Conservation (phyloP, 2,329 filamentous ascomycete species). For the Byssothecium circinans region DNA sequence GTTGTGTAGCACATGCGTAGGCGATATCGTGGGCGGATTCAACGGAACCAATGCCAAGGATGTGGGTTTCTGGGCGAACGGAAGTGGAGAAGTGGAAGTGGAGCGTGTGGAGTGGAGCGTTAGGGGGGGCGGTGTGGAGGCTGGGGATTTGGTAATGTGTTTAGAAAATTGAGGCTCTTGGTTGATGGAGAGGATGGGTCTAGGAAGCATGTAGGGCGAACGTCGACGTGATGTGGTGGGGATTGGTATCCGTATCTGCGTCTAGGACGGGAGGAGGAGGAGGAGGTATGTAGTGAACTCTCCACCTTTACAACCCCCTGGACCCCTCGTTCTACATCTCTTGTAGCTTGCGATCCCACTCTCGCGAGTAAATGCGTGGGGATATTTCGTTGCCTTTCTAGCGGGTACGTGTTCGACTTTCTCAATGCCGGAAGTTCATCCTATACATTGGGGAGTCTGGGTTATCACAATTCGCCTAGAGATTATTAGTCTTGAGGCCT, state of each 20-base stretch:
- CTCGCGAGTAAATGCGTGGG: constrained; percentile 46
- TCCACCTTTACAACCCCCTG: constrained; percentile 48
- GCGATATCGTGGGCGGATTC: constrained; percentile 68
- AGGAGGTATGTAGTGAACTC: constrained; percentile 51
- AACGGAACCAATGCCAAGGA: constrained; percentile 60
- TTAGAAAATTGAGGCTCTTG: no score
- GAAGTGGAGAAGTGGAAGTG: constrained; percentile 40
- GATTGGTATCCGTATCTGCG: no score
- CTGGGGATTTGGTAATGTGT: constrained; percentile 52
- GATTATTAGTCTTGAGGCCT: constrained; percentile 49
- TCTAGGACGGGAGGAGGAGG: no score
- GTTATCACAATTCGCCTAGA: constrained; percentile 45
- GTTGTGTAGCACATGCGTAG: constrained; percentile 56
- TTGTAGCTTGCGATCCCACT: constrained; percentile 53
- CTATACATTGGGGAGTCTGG: constrained; percentile 42
- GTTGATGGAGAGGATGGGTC: no score
- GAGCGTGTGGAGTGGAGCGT: constrained; percentile 64
- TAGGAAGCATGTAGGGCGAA: no score
- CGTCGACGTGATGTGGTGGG: no score
- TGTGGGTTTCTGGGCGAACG: constrained; percentile 38
- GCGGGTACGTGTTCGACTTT: constrained; percentile 63
- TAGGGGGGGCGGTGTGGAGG: constrained; percentile 55
- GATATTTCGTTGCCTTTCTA: constrained; percentile 57
- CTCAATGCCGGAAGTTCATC: constrained; percentile 42
- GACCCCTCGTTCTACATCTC: constrained; percentile 56